A percentile compares a stretch with the other conserved stretches of the same genome.
phyloP scores from a whole-genome alignment of 345 rosid species.

The Euphorbia peplus region DNA sequence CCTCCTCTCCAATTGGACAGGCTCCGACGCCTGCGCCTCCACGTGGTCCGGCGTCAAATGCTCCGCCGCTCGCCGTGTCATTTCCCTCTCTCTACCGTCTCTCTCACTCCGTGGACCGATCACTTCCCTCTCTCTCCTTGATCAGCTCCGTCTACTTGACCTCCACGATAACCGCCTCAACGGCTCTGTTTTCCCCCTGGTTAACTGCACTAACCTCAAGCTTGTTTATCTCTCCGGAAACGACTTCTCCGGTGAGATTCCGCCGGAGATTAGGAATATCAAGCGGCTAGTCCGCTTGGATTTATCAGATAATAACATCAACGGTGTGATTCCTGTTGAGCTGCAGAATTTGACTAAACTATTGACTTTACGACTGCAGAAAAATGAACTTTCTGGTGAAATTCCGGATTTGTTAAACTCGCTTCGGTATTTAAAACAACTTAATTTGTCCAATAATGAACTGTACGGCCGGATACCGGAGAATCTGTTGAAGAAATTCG shows the following conservation, averaged over 20 bases:
- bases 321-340: slow-evolving; percentile 53
- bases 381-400: slow-evolving; percentile 73
- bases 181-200: slow-evolving; percentile 55
- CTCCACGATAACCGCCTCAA: slow-evolving; percentile 86
- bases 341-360: slow-evolving; percentile 53
- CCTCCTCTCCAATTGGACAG: slow-evolving; percentile 82
- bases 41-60: slow-evolving; percentile 78
- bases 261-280: slow-evolving; percentile 51
- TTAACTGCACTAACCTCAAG: slow-evolving; percentile 64
- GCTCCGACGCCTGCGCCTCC: slow-evolving; percentile 54
- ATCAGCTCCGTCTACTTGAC: slow-evolving; percentile 81
- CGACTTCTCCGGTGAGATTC: slow-evolving; percentile 77
- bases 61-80: slow-evolving; percentile 51
- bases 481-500: slow-evolving; percentile 52
- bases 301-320: slow-evolving; percentile 78
- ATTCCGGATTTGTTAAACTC: slow-evolving; percentile 68
- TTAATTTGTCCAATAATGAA: slow-evolving; percentile 71
- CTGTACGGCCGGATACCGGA: slow-evolving; percentile 65
- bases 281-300: slow-evolving; percentile 67
- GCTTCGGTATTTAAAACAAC: slow-evolving; percentile 38
- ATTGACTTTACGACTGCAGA: slow-evolving; percentile 72
- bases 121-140: slow-evolving; percentile 52
- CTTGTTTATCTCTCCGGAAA: slow-evolving; percentile 72
- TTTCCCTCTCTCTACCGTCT: slow-evolving; percentile 60
- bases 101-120: slow-evolving; percentile 79